Evolutionary conservation across 805 yeast species (phyloP), one percentile per base, ranked within the genome.

Genomic region (Metschnikowia lachancei): DNA sequence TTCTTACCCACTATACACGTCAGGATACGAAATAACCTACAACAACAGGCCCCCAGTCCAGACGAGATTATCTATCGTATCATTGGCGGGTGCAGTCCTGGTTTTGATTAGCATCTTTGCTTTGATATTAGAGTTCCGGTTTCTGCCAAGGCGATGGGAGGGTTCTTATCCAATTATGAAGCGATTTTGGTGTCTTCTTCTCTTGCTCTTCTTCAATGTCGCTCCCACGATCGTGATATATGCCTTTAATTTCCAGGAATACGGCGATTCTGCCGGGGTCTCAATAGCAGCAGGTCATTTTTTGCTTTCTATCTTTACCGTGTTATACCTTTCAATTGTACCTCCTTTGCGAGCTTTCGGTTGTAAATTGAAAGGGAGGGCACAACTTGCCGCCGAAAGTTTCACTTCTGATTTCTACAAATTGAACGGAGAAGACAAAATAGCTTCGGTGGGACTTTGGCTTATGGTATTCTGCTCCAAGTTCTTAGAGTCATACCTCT

Each of bases 401-500:
- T 87, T 87, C 56, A 81, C 90, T 0, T 77, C 81, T 11, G 77
- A 82, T 8, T 77, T 85, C 46, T 78, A 78, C 45, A 57, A 63
- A 18, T 67, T 86, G 9, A 63, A 60, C 13, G 84, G 84, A 0
- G 73, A 80, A 34, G 79, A 80, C 43, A 67, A 67, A 38, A 66
- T 81, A 47, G 78, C 88, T 3, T 87, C 95, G 0, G 74, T 77
- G 59, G 83, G 85, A 0, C 64, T 87, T 47, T 85, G 95, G 90
- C 33, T 77, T 17, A 75, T 80, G 1, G 84, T 87, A 0, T 85
- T 86, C 53, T 52, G 74, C 7, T 81, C 87, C 2, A 87, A 87
- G 59, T 83, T 80, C 54, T 54, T 77, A 40, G 99, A 94, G 75
- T 94, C 99, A 36, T 95, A 94, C 71, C 87, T 76, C 80, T 94